Conservation (phyloP, 192 early-diverging fungal genomes). For the Haplosporangium gracile region DNA sequence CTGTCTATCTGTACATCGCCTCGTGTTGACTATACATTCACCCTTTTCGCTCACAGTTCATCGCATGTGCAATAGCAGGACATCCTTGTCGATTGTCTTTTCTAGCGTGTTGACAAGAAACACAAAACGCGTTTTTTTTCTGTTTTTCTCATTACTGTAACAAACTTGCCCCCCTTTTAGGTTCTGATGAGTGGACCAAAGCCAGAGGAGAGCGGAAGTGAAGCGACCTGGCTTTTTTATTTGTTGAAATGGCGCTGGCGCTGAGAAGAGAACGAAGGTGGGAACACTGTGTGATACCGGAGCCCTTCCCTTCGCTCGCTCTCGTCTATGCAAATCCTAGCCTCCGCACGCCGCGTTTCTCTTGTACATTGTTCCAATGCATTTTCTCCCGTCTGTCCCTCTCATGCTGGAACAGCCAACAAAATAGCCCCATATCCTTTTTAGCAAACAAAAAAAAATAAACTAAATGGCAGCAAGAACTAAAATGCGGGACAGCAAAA, state of each 20-base stretch:
- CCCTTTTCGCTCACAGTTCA: no score
- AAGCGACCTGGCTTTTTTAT: background rate
- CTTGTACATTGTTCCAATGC: background rate
- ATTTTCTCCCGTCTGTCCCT: background rate
- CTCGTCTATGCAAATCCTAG: background rate
- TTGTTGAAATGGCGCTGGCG: no score
- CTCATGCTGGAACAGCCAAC: background rate
- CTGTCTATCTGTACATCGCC: no score
- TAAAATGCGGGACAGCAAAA: background rate
- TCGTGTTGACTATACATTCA: no score
- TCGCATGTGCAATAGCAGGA: background rate
- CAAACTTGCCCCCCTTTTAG: background rate
- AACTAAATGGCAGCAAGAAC: background rate
- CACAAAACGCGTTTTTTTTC: background rate
- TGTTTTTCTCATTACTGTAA: background rate
- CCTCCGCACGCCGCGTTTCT: background rate
- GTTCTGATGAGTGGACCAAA: constrained; percentile 45
- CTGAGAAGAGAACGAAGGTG: background rate
- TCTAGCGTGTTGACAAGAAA: background rate
- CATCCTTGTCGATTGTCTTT: background rate
- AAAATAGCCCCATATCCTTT: background rate
- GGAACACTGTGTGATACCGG: background rate
- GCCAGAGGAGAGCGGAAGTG: constrained; percentile 35
- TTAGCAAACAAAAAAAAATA: background rate
- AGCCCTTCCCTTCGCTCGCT: background rate